A percentile compares a stretch with the other conserved stretches of the same genome.
phyloP scores from a whole-genome alignment of 352 stramenopile species.

The Pythium plurisporium region DNA sequence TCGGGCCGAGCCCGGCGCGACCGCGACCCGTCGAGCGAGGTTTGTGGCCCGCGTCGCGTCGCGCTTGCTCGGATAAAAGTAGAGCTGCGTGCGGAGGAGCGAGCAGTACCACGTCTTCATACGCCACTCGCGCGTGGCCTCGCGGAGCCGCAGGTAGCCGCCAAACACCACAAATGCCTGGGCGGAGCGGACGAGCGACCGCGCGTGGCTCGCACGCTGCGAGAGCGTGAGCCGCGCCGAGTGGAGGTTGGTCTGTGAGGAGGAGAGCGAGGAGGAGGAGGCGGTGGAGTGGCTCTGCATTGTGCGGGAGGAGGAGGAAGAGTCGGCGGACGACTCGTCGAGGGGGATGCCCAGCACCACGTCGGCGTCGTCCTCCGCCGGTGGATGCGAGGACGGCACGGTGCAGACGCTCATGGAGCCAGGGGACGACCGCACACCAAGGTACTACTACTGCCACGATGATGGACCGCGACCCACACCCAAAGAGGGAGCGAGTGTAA shows the following conservation, averaged over 20 bases:
- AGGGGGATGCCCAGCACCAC: constrained; percentile 9
- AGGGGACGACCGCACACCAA: too few species aligned
- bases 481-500: neutral
- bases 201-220: constrained; percentile 28
- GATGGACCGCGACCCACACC: neutral
- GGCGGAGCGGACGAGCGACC: constrained; percentile 9
- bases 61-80: constrained; percentile 27
- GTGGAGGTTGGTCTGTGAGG: neutral
- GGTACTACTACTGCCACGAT: too few species aligned
- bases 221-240: constrained; percentile 23
- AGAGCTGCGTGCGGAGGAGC: constrained; percentile 26
- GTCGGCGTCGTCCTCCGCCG: constrained; percentile 2
- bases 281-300: neutral
- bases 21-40: constrained; percentile 15
- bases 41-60: constrained; percentile 25
- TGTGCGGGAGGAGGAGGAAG: neutral
- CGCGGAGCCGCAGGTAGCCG: constrained; percentile 31
- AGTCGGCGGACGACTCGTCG: neutral
- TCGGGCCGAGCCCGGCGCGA: constrained; percentile 1
- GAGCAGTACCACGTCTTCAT: constrained; percentile 43
- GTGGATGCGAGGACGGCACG: neutral
- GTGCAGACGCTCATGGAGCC: neutral
- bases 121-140: constrained; percentile 29
- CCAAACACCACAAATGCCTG: constrained; percentile 18
- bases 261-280: neutral